These are phyloP conservation scores for Vitellaria paradoxa DNA, from an alignment of 179 eudicot species.

Conservation along the genomic window DNA sequence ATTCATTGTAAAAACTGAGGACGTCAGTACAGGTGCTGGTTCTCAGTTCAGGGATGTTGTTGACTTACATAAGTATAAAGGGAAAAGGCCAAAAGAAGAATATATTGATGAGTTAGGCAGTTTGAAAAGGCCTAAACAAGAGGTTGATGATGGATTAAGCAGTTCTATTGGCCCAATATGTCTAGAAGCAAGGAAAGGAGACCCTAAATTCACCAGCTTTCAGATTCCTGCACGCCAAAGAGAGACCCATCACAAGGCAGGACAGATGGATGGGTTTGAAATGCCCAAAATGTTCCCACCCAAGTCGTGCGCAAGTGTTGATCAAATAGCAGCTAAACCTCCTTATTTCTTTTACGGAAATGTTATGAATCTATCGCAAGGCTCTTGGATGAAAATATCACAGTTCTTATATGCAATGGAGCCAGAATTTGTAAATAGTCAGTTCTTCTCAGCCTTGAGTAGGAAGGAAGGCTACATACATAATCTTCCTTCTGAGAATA, in stretches of 20 bases:
- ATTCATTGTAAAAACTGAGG: constrained; percentile 56
- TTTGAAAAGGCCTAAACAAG: constrained; percentile 68
- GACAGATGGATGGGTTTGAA: constrained; percentile 19
- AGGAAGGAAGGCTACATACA: constrained; percentile 87
- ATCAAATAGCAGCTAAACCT: constrained; percentile 48
- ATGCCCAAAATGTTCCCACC: constrained; percentile 31
- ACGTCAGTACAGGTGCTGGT: constrained; percentile 23
- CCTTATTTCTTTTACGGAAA: constrained; percentile 91
- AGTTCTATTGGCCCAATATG: constrained; percentile 24
- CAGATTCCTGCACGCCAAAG: constrained; percentile 11
- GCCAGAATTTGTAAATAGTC: constrained; percentile 69
- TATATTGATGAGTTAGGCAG: constrained; percentile 32
- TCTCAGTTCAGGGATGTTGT: constrained; percentile 22
- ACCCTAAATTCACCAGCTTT: constrained; percentile 31
- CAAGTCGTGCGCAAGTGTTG: constrained; percentile 41
- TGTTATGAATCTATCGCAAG: constrained; percentile 50
- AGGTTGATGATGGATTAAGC: constrained; percentile 42
- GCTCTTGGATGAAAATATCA: constrained; percentile 72
- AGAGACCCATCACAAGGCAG: constrained; percentile 13
- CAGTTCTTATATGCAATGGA: constrained; percentile 64
- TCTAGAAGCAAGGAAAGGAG: constrained; percentile 31
- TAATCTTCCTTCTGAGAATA: constrained; percentile 69
- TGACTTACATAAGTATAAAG: constrained; percentile 28
- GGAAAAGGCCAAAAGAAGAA: constrained; percentile 62
- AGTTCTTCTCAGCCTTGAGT: constrained; percentile 67